Evolutionary conservation across 352 stramenopile species (phyloP), one percentile per base, ranked within the genome.

Genomic region (Discostella stelligera): DNA sequence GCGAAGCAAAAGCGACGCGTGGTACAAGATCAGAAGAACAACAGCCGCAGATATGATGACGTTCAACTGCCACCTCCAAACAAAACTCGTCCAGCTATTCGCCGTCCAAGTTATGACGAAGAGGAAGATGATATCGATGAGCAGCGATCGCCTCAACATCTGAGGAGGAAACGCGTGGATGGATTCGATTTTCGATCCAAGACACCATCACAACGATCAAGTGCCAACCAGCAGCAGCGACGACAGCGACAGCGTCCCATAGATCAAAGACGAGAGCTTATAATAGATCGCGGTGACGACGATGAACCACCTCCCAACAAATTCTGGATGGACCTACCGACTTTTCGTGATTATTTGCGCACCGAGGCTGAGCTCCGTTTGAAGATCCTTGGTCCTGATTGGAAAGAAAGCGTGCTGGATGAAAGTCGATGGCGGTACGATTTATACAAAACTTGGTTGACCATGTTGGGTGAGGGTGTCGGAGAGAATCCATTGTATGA

Each of bases 371-470:
- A 84, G 44, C 49, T 93, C 32, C 76, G 87, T 39, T 30, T 91
- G 14, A 48, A 76, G 10, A 86, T 91, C 27, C 55, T 92, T 10
- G 87, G 87, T 21, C 68, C 81, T 1, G 83, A 88, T 44, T 90
- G 79, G 79, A 82, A 80, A 62, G 66, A 86, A 39, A 77, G 66
- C 37, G 83, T 93, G 1, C 79, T 87, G 58, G 77, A 91, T 66
- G 87, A 93, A 80, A 88, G 82, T 66, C 63, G 84, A 49, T 93
- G 85, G 87, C 71, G 87, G 56, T 79, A 86, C 44, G 65, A 90
- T 70, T 74, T 91, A 37, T 93, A 93, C 65, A 91, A 93, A 52
- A 74, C 79, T 41, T 93, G 85, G 83, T 73, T 93, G 18, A 85
- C 74, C 59, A 79, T 74, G 32, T 59, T 91, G 44, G 66, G 90